Evolutionary conservation across 2,329 filamentous ascomycete genomes (phyloP), one percentile per base, ranked within the genome.

Genomic region (Cladosporium halotolerans): DNA sequence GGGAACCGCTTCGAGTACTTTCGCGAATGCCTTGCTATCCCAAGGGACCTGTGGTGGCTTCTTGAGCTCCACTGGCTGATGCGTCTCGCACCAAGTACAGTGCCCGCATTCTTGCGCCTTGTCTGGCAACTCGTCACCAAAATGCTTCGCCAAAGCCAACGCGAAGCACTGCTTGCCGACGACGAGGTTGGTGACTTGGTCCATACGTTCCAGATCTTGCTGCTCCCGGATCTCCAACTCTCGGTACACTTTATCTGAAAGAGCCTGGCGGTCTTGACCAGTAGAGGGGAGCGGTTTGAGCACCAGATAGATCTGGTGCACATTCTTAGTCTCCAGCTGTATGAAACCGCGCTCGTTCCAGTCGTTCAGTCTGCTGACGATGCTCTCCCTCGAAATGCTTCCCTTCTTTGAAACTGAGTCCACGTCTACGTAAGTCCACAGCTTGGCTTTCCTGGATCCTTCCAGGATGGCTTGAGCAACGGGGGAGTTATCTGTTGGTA

Each of bases 281-380:
- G 68, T 72, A 10, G 62, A 61, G 0, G 82, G 81, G 1, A 83
- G 63, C 2, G 66, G 47, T 45, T 72, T 69, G 2, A 76, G 63
- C 2, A 85, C 62, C 6, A 76, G 74, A 60, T 80, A 85, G 2
- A 79, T 72, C 32, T 80, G 78, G 38, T 78, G 63, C 0, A 84
- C 73, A 0, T 79, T 79, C 3, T 71, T 70, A 0, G 73, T 72
- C 31, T 76, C 76, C 2, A 85, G 68, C n/a, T 76, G 66, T 39
- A 85, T 75, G 9, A 68, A 56, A 0, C 75, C 74, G 0, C 57
- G 61, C 14, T 81, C 75, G 56, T 82, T 72, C 65, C 79, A 77
- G 1, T 76, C 68, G 49, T 82, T 77, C 3, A 85, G 70, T 56
- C 79, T 79, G 3, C 70, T 65, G n/a, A 85, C 66, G 3, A 84